These are phyloP conservation scores for Leptomonas pyrrhocoris DNA, from an alignment of 208 protist species.

Conservation along the genomic window DNA sequence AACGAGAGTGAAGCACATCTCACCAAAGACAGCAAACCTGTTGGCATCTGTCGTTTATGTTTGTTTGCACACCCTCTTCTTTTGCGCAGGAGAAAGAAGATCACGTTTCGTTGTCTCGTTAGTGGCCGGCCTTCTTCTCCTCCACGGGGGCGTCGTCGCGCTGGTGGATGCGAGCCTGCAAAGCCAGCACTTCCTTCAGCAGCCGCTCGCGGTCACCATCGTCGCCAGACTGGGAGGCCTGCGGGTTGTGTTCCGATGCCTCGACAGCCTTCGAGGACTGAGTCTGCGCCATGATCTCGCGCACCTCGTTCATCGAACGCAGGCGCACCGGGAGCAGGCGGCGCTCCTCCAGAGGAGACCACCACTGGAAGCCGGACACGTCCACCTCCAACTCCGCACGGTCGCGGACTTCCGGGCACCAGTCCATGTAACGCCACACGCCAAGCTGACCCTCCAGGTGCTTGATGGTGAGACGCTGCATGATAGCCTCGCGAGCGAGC, in stretches of 20 bases:
- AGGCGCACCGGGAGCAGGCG: constrained; percentile 87
- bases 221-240: constrained; percentile 45
- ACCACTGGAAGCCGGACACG: constrained; percentile 87
- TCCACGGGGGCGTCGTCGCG: constrained; percentile 72
- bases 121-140: constrained; percentile 77
- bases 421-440: constrained; percentile 94
- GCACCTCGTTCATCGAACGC: constrained; percentile 88
- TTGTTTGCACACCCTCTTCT: neutral
- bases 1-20: neutral
- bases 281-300: constrained; percentile 86
- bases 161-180: constrained; percentile 89
- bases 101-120: constrained; percentile 10
- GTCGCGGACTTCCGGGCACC: constrained; percentile 93
- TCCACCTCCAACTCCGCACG: constrained; percentile 91
- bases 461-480: constrained; percentile 93
- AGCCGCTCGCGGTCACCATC: constrained; percentile 85
- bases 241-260: constrained; percentile 46
- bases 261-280: constrained; percentile 81
- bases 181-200: constrained; percentile 88
- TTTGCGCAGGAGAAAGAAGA: neutral
- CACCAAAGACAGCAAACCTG: neutral
- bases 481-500: constrained; percentile 91
- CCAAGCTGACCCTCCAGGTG: constrained; percentile 92
- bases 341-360: constrained; percentile 85
- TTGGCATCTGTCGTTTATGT: neutral